A percentile compares a stretch with the other conserved stretches of the same genome.
phyloP scores from a whole-genome alignment of 176 grass and related monocot genomes.

The Zizania latifolia region DNA sequence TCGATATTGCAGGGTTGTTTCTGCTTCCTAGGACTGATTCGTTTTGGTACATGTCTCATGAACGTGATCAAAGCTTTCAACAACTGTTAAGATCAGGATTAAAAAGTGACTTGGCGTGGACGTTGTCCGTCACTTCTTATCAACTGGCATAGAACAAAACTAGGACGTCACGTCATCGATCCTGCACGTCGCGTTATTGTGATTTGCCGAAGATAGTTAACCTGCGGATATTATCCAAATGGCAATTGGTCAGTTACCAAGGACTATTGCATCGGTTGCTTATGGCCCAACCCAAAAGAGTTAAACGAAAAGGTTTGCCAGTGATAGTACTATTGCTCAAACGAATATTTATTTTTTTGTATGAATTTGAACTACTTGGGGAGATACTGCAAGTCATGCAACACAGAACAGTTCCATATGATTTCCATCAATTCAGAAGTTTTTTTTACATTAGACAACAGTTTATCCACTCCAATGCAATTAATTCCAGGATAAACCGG shows the following conservation, averaged over 20 bases:
- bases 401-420: too few relatives aligned
- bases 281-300: too few relatives aligned
- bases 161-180: constrained; percentile 17
- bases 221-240: background rate
- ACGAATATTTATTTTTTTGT: too few relatives aligned
- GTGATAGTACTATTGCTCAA: too few relatives aligned
- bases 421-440: too few relatives aligned
- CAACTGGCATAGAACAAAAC: background rate
- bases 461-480: too few relatives aligned
- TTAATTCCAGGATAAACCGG: too few relatives aligned
- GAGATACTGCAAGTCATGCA: too few relatives aligned
- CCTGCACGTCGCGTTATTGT: background rate
- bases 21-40: background rate
- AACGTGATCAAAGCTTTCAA: background rate
- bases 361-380: too few relatives aligned
- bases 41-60: background rate
- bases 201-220: background rate
- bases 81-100: background rate
- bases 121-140: background rate
- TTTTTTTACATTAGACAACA: too few relatives aligned
- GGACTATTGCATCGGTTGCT: too few relatives aligned
- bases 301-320: too few relatives aligned
- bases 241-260: background rate
- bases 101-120: background rate
- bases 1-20: background rate